Base-by-base conservation (phyloP, 2,329 filamentous ascomycete genomes). In the Emericellopsis cladophorae region DNA sequence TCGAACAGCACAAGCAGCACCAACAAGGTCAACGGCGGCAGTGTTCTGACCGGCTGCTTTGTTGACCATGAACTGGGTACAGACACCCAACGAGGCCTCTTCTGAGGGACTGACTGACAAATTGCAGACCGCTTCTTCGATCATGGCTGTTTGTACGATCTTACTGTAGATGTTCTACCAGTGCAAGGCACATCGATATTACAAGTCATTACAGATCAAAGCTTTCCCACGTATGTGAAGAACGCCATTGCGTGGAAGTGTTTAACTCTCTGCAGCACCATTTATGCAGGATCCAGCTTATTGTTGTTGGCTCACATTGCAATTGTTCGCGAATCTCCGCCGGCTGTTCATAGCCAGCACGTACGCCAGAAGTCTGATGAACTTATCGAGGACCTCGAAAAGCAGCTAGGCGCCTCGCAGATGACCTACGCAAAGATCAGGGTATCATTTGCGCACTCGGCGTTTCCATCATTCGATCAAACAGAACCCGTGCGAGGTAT, bases 311-410 rank as follows among this genome's bases (percentile, higher is more conserved):
- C 62, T 11, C 65, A 71, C 36, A 47, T 74, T 4, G 53, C 54
- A 5, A 54, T 72, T 10, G 49, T 56, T 34, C 15, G 44, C 9
- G 44, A 40, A 32, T 32, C n/a, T 42, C 24, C 42, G 18, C 38
- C 41, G 12, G 41, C 43, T 5, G 39, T 40, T 29, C 35, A 41
- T 16, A 31, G 35, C 14, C 40, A 44, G 8, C 56, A 64, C 40
- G 26, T 49, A 8, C 57, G 58, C 26, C 60, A 65, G 37, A 65
- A 59, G 32, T 68, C 75, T 0, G 72, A 79, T 11, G 64, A 72
- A 33, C 57, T 80, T 26, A 74, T 81, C 14, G 65, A 72, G 21
- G 72, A 79, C 42, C 60, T 81, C 10, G 73, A 80, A 49, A 57
- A 61, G 24, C 67, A 77, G 42, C 65, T 81, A 3, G 73, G 74